phyloP scores from a whole-genome alignment of 169 alveolate species.

The Cryptosporidium meleagridis region DNA sequence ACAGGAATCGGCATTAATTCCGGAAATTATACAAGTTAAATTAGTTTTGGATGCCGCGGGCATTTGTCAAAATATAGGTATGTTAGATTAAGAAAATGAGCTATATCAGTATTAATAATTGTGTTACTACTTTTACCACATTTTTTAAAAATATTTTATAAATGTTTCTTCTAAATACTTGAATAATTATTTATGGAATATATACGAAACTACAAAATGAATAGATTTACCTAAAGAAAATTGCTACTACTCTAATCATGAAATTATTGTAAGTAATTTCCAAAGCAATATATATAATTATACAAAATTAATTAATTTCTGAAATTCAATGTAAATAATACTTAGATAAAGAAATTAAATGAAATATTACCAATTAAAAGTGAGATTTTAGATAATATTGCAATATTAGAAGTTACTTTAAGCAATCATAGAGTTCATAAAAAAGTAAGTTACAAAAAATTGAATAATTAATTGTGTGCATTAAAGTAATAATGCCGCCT shows the following conservation, averaged over 20 bases:
- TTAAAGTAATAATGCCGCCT: background rate
- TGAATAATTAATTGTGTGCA: background rate
- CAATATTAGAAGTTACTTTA: slow-evolving; percentile 12
- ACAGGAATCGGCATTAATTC: background rate
- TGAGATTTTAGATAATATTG: slow-evolving; percentile 50
- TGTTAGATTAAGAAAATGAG: background rate
- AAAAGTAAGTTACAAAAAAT: slow-evolving; percentile 24
- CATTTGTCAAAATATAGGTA: slow-evolving; percentile 13
- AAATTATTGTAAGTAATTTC: slow-evolving; percentile 38
- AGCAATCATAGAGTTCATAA: background rate
- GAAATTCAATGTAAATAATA: background rate
- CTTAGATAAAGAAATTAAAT: background rate
- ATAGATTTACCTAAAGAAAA: slow-evolving; percentile 48
- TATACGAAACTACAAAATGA: background rate
- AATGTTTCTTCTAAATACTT: background rate
- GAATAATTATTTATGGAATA: background rate
- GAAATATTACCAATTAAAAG: slow-evolving; percentile 30
- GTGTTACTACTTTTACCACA: too few relatives aligned
- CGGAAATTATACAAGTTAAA: background rate
- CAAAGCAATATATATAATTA: background rate
- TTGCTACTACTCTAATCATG: background rate
- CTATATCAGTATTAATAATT: too few relatives aligned
- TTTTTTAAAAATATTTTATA: too few relatives aligned
- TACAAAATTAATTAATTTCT: background rate
- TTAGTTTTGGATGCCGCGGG: slow-evolving; percentile 60